Base-by-base conservation (phyloP, 805 yeast genomes). In the Schwanniomyces polymorphus region DNA sequence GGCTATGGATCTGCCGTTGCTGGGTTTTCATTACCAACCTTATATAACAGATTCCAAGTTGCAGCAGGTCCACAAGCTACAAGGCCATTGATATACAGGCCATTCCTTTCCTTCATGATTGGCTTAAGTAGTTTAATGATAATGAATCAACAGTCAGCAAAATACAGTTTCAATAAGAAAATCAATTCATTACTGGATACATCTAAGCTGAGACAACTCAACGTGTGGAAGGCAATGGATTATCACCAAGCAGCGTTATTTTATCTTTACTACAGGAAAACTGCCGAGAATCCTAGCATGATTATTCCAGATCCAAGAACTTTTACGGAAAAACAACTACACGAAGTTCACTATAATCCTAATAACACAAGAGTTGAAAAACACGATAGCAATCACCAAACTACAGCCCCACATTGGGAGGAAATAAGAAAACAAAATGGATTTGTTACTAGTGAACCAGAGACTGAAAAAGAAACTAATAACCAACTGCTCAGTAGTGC, bases 271-370 rank as follows among this genome's bases (percentile, higher is more conserved):
- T 85, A 78, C 59, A 66, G 71, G 41, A 62, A 72, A 48, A 76
- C 87, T 0, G 67, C 74, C 33, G 70, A 70, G 14, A 78, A 84
- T 53, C 82, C 85, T 0, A 72, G 70, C 17, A 71, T 72, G 42
- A 68, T 78, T 33, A 63, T 85, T 53, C 78, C 77, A 45, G 85
- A 85, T 56, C 91, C 91, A 5, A 67, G 72, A 37, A 58, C 56
- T 0, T 56, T 61, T 47, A 64, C 67, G 2, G 60, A 57, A 14
- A 48, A 57, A 28, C 48, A 56, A 2, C 49, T 59, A 12, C 68
- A 68, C 43, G 66, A 65, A 44, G 71, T 68, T 17, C 60, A 59
- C 40, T 64, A 59, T 44, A 48, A 47, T 38, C 67, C 43, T 23
- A 23, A 9, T 12, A 9, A 14, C 11, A n/a, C 34, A 3, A 23